Evolutionary conservation across 2,329 filamentous ascomycete genomes (phyloP), one percentile per base, ranked within the genome.

Genomic region (Lasiodiplodia gonubiensis): DNA sequence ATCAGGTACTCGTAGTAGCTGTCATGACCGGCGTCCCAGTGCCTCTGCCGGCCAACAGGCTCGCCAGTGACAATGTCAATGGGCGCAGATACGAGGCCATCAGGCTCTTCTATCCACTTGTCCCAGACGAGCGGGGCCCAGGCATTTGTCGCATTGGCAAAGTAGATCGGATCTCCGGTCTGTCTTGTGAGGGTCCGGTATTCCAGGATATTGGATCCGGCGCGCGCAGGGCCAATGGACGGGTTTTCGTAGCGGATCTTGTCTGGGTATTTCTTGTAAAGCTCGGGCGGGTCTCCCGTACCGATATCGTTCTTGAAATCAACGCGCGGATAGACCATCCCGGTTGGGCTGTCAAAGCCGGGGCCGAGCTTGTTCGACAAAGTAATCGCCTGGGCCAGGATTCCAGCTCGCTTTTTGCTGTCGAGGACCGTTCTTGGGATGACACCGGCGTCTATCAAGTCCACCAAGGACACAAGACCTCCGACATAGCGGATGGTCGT

Each of bases 101-200:
- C 70, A 74, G 76, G 80, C 12, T 78, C 74, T 27, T 80, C 74
- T 16, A 71, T 64, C 74, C 78, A 80, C 66, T 78, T 78, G 39
- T 75, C 78, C 80, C 80, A 82, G 10, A 83, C 80, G n/a, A 83
- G 73, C 33, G 79, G 78, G 30, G 77, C 75, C 81, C 81, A 82
- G 30, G 81, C 79, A 55, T 73, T 72, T 4, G 80, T 82, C 3
- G 81, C 78, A 68, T 82, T 82, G 39, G 67, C 73, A 10, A 75
- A 72, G 70, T 82, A 83, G n/a, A 77, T 73, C 5, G 69, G 64
- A 51, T 82, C 71, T 23, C 78, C 78, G 18, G 79, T 82, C 67
- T 83, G 69, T 46, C 77, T 75, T 4, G 75, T 80, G 48, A 83
- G 71, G 14, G 77, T 77, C 16, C 78, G 76, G 66, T 81, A 80